A percentile compares a stretch with the other conserved stretches of the same genome.
Evolutionary conservation across 2,329 filamentous ascomycete genomes (phyloP).

Genomic region (Pleurostoma richardsiae): DNA sequence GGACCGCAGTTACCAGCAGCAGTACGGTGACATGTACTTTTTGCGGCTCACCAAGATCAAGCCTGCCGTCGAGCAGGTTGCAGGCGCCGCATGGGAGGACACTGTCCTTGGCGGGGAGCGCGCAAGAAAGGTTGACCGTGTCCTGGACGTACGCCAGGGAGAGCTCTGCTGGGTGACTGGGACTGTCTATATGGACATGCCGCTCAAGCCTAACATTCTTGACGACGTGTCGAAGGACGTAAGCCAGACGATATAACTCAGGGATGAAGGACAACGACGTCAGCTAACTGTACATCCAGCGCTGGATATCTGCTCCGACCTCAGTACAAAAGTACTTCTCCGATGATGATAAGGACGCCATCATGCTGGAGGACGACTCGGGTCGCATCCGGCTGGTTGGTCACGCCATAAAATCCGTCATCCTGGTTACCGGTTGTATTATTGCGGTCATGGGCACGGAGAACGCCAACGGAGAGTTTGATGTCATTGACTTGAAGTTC

Average conservation of each 20-base stretch:
- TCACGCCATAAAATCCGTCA: slow-evolving; percentile 56
- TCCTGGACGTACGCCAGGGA: slow-evolving; percentile 92
- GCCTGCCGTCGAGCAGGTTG: slow-evolving; percentile 71
- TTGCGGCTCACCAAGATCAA: slow-evolving; percentile 83
- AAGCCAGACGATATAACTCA: slow-evolving; percentile 19
- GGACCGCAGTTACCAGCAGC: slow-evolving; percentile 77
- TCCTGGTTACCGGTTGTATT: slow-evolving; percentile 89
- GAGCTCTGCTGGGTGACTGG: slow-evolving; percentile 93
- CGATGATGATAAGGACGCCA: slow-evolving; percentile 53
- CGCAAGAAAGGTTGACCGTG: slow-evolving; percentile 74
- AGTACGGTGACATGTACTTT: slow-evolving; percentile 98
- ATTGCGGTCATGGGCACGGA: slow-evolving; percentile 94
- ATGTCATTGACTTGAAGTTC: slow-evolving; percentile 84
- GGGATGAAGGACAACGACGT: background rate
- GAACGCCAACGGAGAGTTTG: slow-evolving; percentile 85
- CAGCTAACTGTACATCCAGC: slow-evolving; percentile 38
- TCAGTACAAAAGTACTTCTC: slow-evolving; percentile 72
- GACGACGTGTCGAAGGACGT: slow-evolving; percentile 94
- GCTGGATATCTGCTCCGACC: slow-evolving; percentile 83
- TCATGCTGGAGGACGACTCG: slow-evolving; percentile 94
- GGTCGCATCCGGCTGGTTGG: slow-evolving; percentile 80
- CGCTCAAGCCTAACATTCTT: slow-evolving; percentile 89
- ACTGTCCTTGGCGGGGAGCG: slow-evolving; percentile 72
- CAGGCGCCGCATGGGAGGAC: slow-evolving; percentile 69
- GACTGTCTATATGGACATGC: slow-evolving; percentile 97